Evolutionary conservation across 257 asterid species (phyloP).

Genomic region (Cruciata laevipes): DNA sequence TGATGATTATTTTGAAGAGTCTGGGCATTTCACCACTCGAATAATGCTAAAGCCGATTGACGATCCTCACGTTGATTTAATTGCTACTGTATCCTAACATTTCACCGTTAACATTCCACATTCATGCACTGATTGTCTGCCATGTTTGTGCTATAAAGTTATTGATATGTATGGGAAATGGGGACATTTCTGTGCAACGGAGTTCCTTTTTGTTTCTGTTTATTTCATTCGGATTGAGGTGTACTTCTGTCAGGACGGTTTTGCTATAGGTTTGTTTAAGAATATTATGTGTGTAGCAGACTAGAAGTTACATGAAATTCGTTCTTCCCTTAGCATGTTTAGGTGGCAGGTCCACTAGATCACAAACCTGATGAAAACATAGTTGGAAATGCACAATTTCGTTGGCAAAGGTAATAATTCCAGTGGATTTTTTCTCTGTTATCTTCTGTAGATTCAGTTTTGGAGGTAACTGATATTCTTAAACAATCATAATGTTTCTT

Average conservation of each 20-base stretch:
- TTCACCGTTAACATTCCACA: not conserved
- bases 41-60: not conserved
- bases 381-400: constrained; percentile 80
- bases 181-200: not conserved
- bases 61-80: constrained; percentile 42
- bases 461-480: constrained; percentile 1
- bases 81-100: constrained; percentile 69
- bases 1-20: not conserved
- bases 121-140: not conserved
- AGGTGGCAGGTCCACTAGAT: constrained; percentile 78
- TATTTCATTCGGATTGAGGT: not conserved
- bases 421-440: not conserved
- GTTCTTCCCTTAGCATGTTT: constrained; percentile 51
- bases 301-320: not conserved
- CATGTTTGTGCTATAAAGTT: not conserved
- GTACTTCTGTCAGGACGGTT: not conserved
- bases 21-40: not conserved
- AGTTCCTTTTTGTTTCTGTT: not conserved
- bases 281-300: no score
- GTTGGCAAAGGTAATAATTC: constrained; percentile 77
- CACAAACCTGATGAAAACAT: constrained; percentile 57
- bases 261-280: no score
- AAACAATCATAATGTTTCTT: constrained; percentile 19
- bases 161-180: not conserved
- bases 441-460: not conserved